Evolutionary conservation across 73 alveolate genomes (phyloP), one percentile per base, ranked within the genome.

Genomic region (Stentor coeruleus): DNA sequence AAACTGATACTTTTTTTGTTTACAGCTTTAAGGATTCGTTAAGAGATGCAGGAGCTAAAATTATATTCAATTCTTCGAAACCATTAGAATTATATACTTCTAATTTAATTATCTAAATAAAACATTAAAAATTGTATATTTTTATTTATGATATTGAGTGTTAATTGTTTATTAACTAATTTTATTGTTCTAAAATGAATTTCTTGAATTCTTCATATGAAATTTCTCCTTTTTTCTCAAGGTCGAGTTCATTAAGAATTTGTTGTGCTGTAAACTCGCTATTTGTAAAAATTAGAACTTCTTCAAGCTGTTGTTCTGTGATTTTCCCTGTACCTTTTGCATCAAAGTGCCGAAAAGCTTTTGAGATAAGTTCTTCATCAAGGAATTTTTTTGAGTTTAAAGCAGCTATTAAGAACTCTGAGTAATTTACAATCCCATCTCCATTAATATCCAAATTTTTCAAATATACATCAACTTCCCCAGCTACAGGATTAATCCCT

Each of bases 321-420:
- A 57, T 57, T 57, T 57, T 57, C 28, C 73, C 73, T 57, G 73
- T 57, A 57, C 28, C 28, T 20, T 57, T 57, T 57, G 0, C 35
- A 31, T 57, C 73, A 57, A 57, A 57, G 2, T 57, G 73, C 73
- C 73, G 0, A 57, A 57, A 57, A 57, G 73, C 73, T 57, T n/a
- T 20, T 31, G 35, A 57, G 15, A 57, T 20, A 1, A 20, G 15
- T 57, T 57, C 73, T 57, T 57, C 73, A 57, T 57, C 28, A 57
- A 57, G 15, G 73, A 57, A 20, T n/a, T 57, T n/a, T 57, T 57
- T 57, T 2, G 73, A 0, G 15, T 57, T 31, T 31, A 57, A 31
- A 1, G 73, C 28, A 1, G 73, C 73, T 20, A 31, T 31, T 2
- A 57, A 57, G 28, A 57, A 57, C 28, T 57, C 73, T n/a, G 73